Conservation (phyloP, 129 eudicot genomes). For the Pittosporum tobira region DNA sequence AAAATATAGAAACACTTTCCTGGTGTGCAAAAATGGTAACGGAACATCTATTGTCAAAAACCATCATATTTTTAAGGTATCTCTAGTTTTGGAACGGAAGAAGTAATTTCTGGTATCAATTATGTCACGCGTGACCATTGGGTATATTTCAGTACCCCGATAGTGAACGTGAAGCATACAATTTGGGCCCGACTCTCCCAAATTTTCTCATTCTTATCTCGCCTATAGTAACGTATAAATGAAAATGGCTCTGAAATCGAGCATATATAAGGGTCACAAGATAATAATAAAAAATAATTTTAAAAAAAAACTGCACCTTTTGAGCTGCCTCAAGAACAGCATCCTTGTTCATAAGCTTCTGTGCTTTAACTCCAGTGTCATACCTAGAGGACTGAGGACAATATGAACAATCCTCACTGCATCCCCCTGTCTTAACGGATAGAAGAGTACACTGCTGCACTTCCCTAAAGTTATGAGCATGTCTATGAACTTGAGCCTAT, state of each 20-base stretch:
- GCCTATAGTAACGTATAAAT: neutral
- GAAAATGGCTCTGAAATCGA: neutral
- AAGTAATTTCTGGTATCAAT: neutral
- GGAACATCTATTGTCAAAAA: no score
- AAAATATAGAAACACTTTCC: no score
- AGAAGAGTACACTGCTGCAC: constrained; percentile 97
- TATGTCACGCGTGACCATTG: neutral
- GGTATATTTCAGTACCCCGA: neutral
- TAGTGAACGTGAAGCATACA: neutral
- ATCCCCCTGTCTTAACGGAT: constrained; percentile 93
- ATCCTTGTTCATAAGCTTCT: constrained; percentile 77
- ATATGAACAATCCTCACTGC: constrained; percentile 94
- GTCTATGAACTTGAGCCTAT: constrained; percentile 98
- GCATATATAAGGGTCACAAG: neutral
- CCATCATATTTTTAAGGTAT: no score
- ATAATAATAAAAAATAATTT: neutral
- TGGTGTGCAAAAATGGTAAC: no score
- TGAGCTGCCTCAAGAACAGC: constrained; percentile 85
- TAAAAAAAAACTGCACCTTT: constrained; percentile 35
- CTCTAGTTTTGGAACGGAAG: no score
- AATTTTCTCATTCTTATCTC: neutral
- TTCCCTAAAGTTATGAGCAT: constrained; percentile 97
- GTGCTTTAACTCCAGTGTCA: constrained; percentile 73
- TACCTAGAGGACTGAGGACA: constrained; percentile 97
- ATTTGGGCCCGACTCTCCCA: neutral